Base-by-base conservation (phyloP, 129 eudicot genomes). In the Calendula officinalis region DNA sequence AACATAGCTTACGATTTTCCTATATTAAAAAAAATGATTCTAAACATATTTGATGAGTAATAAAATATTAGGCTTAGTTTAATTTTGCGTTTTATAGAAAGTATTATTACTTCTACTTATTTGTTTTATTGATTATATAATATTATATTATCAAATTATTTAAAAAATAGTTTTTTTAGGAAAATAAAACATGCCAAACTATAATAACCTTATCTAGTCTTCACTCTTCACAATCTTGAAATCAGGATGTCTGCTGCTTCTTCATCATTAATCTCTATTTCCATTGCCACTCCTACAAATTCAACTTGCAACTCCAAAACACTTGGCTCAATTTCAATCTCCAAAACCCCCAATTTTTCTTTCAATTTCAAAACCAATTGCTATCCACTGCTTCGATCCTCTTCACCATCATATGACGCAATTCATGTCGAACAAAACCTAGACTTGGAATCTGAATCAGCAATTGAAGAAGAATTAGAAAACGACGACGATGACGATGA, bases 181-280 rank as follows among this genome's bases (percentile, higher is more conserved):
- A n/a, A 1, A 22, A 22, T 22, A 22, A 22, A 22, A 53, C 59
- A 53, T 51, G 9, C 40, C 60, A 30, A 30, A 46, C 54, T 7
- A 34, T 47, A 32, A 14, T 35, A 64, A 10, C 55, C 72, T 60
- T 60, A 58, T 67, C 74, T 6, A 11, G 57, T 16, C 66, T 22
- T 52, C 42, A 35, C n/a, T 10, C 15, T 16, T 35, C 6, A 8
- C 59, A 14, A 4, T 16, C 67, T n/a, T 43, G 43, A n/a, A 56
- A 55, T 34, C 55, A 40, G 17, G 15, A 49, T 77, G 82, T 52
- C 79, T 62, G 75, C 75, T 16, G 67, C 79, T 34, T 53, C 67
- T 33, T 72, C 82, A 37, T 71, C 60, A 68, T 42, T 57, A 69
- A 51, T 66, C 65, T 62, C 64, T 42, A 74, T 55, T 42, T 8